Conservation (phyloP, 2,329 filamentous ascomycete genomes). For the Cryphonectria radicalis region DNA sequence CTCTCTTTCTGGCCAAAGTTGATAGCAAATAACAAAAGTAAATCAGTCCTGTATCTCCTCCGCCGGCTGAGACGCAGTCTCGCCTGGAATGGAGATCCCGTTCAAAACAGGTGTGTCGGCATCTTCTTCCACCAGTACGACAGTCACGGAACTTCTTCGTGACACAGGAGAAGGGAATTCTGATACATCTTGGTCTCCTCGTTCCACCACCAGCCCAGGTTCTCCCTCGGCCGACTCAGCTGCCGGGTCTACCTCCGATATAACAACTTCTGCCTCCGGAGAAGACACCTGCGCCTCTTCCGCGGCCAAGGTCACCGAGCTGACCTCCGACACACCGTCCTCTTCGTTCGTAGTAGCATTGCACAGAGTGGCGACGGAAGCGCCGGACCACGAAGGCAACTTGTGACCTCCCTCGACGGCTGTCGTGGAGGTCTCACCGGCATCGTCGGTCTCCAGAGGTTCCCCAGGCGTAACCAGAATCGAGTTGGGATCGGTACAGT, state of each 20-base stretch:
- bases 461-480: slow-evolving; percentile 41
- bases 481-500: slow-evolving; percentile 64
- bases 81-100: not conserved
- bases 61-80: not conserved
- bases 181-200: not conserved
- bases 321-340: slow-evolving; percentile 6
- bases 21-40: not conserved
- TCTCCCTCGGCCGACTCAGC: not conserved
- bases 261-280: not conserved
- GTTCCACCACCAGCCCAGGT: not conserved
- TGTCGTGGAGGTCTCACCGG: not conserved
- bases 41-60: not conserved
- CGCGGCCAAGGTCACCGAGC: not conserved
- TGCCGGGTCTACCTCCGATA: not conserved
- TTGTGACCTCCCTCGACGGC: not conserved
- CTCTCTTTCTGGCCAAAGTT: not conserved
- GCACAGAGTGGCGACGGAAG: slow-evolving; percentile 18
- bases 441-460: not conserved
- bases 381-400: slow-evolving; percentile 19
- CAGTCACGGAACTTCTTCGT: slow-evolving; percentile 5
- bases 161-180: not conserved
- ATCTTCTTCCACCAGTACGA: slow-evolving; percentile 3
- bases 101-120: not conserved
- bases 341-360: slow-evolving; percentile 15
- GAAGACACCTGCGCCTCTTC: not conserved